These are phyloP conservation scores for Canariomyces notabilis DNA, from an alignment of 2,329 filamentous ascomycete species.

Conservation along the genomic window DNA sequence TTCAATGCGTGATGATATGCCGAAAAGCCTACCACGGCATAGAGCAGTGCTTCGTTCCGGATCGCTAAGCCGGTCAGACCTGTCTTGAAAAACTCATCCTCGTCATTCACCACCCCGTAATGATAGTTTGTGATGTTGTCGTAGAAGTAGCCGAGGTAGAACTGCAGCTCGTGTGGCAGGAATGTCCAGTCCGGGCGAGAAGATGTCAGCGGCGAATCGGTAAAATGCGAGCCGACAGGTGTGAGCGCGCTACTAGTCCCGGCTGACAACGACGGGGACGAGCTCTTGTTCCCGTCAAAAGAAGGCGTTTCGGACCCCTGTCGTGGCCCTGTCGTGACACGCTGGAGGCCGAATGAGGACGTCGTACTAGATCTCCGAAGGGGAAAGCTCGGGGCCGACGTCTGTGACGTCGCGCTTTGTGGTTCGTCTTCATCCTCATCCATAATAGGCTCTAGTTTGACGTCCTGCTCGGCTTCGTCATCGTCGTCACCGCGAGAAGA, in stretches of 20 bases:
- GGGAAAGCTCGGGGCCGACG: slow-evolving; percentile 23
- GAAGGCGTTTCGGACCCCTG: slow-evolving; percentile 52
- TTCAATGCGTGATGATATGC: slow-evolving; percentile 78
- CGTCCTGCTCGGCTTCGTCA: slow-evolving; percentile 44
- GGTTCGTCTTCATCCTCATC: slow-evolving; percentile 50
- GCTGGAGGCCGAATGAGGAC: slow-evolving; percentile 35
- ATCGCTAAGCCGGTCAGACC: slow-evolving; percentile 69
- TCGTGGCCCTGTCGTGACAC: slow-evolving; percentile 31
- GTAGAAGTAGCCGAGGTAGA: slow-evolving; percentile 72
- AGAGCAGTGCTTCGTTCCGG: slow-evolving; percentile 71
- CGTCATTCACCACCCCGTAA: slow-evolving; percentile 71
- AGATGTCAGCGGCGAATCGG: slow-evolving; percentile 28
- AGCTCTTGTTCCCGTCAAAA: slow-evolving; percentile 44
- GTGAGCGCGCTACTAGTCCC: slow-evolving; percentile 36
- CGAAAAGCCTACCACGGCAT: slow-evolving; percentile 81
- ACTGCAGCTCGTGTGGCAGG: slow-evolving; percentile 65
- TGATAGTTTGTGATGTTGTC: slow-evolving; percentile 76
- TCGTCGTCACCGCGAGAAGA: slow-evolving; percentile 53
- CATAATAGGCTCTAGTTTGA: slow-evolving; percentile 47
- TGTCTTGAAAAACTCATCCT: slow-evolving; percentile 66
- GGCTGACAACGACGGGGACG: slow-evolving; percentile 49
- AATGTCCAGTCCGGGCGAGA: slow-evolving; percentile 47
- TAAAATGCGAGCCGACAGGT: slow-evolving; percentile 26
- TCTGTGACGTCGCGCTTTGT: slow-evolving; percentile 21
- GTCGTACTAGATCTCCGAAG: slow-evolving; percentile 35